Evolutionary conservation across 352 stramenopile genomes (phyloP), one percentile per base, ranked within the genome.

Genomic region (Pythium phragmiticola): DNA sequence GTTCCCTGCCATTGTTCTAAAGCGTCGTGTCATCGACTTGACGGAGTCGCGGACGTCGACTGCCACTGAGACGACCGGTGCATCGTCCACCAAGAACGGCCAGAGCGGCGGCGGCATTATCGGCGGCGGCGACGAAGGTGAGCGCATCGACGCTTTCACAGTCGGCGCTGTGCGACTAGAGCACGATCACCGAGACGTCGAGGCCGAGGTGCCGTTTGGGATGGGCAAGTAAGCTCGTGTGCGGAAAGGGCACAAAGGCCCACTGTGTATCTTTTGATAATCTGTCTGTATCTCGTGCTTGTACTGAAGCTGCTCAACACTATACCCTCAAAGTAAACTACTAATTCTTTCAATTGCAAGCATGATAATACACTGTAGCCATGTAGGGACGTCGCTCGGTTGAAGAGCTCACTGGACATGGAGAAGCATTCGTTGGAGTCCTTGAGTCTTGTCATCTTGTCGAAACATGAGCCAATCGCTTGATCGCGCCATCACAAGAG

Each of bases 11-110:
- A 28, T 65, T 33, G 28, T 65, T 17, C 23, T 65, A 7, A 46
- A 65, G 47, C 58, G 58, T 48, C 58, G 47, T 16, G 23, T 65
- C 2, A n/a, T 65, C 7, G 58, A 57, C 48, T 33, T 65, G 36
- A 63, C 16, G 21, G n/a, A 45, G 19, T 36, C 34, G 19, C 36
- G 48, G 21, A 48, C 49, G 8, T 53, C 58, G 48, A 58, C 48
- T 7, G 17, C 47, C 19, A 58, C 58, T 0, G 33, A 19, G 3
- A 39, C 58, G 37, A 46, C 48, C 33, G 47, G 45, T n/a, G 46
- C 57, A 12, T 26, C 30, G 4, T 54, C 36, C 30, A 49, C 11
- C 45, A 63, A 63, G 19, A 41, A 16, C 53, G 41, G 37, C 16
- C 39, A 39, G 16, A 39, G 26, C 53, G 17, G 28, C 14, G 26